These are phyloP conservation scores for Fomitopsis betulina DNA, from an alignment of 1,284 basidiomycete genomes.

Conservation along the genomic window DNA sequence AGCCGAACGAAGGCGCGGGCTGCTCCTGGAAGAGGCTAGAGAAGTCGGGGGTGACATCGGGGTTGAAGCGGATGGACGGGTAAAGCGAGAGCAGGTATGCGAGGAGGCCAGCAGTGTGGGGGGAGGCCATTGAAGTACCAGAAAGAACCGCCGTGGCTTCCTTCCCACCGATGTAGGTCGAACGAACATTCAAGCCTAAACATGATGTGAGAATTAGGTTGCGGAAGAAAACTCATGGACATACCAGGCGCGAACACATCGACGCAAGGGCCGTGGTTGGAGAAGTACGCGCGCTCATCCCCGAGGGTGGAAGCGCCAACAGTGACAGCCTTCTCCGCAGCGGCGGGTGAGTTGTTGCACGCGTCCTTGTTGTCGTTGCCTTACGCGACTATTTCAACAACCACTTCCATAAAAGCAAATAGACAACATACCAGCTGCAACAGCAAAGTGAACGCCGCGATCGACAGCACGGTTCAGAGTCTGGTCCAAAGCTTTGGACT, in stretches of 20 bases:
- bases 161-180: constrained; percentile 62
- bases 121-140: constrained; percentile 57
- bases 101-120: constrained; percentile 59
- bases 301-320: constrained; percentile 71
- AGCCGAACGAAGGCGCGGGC: constrained; percentile 20
- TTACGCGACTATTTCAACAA: constrained; percentile 3
- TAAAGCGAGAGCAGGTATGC: constrained; percentile 73
- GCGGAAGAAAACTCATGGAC: neutral
- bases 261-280: constrained; percentile 67
- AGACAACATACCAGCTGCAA: constrained; percentile 73
- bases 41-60: constrained; percentile 28
- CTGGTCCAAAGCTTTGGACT: constrained; percentile 83
- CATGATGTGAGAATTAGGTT: neutral
- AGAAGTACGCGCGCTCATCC: constrained; percentile 78
- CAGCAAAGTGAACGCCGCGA: constrained; percentile 88
- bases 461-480: constrained; percentile 86
- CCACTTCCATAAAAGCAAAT: neutral
- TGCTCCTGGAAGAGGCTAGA: constrained; percentile 19
- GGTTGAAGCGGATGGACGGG: constrained; percentile 45
- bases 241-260: constrained; percentile 73
- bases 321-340: constrained; percentile 63
- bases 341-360: constrained; percentile 70
- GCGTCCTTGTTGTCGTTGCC: constrained; percentile 54
- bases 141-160: constrained; percentile 61
- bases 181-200: constrained; percentile 54